Percentiles rank a stretch among this genome's conserved stretches.
Evolutionary conservation across 805 yeast species (phyloP).

Genomic region (Ogataea corticis): DNA sequence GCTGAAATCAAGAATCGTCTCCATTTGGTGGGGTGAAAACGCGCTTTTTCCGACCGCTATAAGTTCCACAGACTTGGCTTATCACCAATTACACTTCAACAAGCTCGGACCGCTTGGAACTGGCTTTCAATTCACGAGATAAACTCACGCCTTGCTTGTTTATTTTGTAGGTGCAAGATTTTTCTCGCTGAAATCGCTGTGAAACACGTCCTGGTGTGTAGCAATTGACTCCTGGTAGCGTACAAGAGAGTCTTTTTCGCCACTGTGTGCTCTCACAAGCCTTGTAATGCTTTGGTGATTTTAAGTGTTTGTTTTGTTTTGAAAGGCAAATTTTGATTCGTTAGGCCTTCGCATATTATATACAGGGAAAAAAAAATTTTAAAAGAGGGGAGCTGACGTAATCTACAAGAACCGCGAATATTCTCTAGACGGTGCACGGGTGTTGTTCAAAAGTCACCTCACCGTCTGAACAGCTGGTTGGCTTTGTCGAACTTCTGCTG

Average conservation of each 20-base stretch:
- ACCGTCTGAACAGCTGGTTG: slow-evolving; percentile 8
- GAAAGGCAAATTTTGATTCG: slow-evolving; percentile 27
- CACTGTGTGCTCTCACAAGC: not conserved
- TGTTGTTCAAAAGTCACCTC: slow-evolving; percentile 4
- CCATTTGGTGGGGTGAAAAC: slow-evolving; percentile 52
- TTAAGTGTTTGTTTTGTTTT: slow-evolving; percentile 13
- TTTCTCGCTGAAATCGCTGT: not conserved
- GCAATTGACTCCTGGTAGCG: slow-evolving; percentile 2
- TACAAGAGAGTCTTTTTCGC: not conserved
- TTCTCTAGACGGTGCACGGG: slow-evolving; percentile 11
- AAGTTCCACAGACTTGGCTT: no score
- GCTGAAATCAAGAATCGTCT: slow-evolving; percentile 81
- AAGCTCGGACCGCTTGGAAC: no score
- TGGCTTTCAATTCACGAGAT: no score
- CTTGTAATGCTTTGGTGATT: not conserved
- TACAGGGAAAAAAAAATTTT: slow-evolving; percentile 4
- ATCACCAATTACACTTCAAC: no score
- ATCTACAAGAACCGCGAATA: not conserved
- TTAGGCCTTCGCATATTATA: slow-evolving; percentile 6
- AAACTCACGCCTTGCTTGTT: not conserved
- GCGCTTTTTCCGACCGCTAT: not conserved
- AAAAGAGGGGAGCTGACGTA: slow-evolving; percentile 2
- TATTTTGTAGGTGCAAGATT: not conserved
- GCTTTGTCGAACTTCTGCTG: slow-evolving; percentile 6
- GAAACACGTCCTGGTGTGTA: no score